phyloP scores from a whole-genome alignment of 106 monocot genomes.

The Narthecium ossifragum region DNA sequence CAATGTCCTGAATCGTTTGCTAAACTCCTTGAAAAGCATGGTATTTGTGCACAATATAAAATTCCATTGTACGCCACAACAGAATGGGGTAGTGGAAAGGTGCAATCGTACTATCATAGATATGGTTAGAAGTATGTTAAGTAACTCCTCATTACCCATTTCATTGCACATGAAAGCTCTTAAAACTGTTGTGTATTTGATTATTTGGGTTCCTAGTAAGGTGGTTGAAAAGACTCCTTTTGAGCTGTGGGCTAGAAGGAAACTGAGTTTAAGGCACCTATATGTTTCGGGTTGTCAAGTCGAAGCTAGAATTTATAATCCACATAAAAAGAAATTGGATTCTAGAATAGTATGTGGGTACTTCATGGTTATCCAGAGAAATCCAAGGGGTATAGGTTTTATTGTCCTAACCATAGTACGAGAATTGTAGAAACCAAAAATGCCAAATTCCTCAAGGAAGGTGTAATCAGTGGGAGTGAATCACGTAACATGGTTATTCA shows the following conservation, averaged over 20 bases:
- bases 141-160: neutral
- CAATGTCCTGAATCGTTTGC: neutral
- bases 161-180: neutral
- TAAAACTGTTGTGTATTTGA: neutral
- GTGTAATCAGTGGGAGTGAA: neutral
- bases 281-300: slow-evolving; percentile 5
- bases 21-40: neutral
- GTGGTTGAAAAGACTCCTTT: slow-evolving; percentile 1
- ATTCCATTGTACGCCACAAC: neutral
- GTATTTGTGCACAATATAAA: slow-evolving; percentile 3
- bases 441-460: neutral
- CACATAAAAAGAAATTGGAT: slow-evolving; percentile 4
- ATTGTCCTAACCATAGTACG: neutral
- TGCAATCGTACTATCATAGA: slow-evolving; percentile 1
- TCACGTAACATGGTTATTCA: neutral
- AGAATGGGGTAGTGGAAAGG: slow-evolving; percentile 4
- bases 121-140: slow-evolving; percentile 7
- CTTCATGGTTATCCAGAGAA: slow-evolving; percentile 1
- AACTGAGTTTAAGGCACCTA: slow-evolving; percentile 8
- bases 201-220: slow-evolving; percentile 9
- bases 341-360: neutral
- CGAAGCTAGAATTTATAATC: slow-evolving; percentile 3
- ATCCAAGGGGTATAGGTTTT: slow-evolving; percentile 1
- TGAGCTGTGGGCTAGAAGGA: slow-evolving; percentile 1
- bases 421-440: slow-evolving; percentile 2